A percentile compares a stretch with the other conserved stretches of the same genome.
Evolutionary conservation across 495 filamentous ascomycete genomes (phyloP).

Genomic region (Penicillium robsamsonii): DNA sequence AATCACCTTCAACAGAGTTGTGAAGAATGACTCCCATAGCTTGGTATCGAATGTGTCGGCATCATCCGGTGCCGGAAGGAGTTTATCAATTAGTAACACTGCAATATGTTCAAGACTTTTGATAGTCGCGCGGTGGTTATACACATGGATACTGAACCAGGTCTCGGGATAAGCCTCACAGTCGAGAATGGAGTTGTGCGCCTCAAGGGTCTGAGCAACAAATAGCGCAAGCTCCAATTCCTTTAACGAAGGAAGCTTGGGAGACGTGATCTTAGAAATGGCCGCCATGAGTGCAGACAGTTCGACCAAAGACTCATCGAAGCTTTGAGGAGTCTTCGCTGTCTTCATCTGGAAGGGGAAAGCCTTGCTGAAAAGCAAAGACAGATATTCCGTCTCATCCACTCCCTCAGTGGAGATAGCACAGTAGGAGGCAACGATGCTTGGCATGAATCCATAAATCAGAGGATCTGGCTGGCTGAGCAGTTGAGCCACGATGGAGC

Average conservation of each 20-base stretch:
- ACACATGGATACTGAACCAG: slow-evolving; percentile 93
- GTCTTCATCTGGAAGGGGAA: slow-evolving; percentile 84
- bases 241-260: slow-evolving; percentile 55
- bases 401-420: slow-evolving; percentile 64
- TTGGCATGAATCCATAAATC: slow-evolving; percentile 82
- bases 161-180: slow-evolving; percentile 85
- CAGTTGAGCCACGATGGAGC: slow-evolving; percentile 84
- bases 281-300: slow-evolving; percentile 84
- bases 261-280: slow-evolving; percentile 63
- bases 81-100: slow-evolving; percentile 69
- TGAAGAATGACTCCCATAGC: slow-evolving; percentile 91
- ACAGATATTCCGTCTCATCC: slow-evolving; percentile 66
- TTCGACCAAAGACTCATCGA: slow-evolving; percentile 90
- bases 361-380: slow-evolving; percentile 81
- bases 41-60: slow-evolving; percentile 91
- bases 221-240: slow-evolving; percentile 73
- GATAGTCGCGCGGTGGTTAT: slow-evolving; percentile 89
- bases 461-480: slow-evolving; percentile 73
- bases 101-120: slow-evolving; percentile 82
- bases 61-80: slow-evolving; percentile 84
- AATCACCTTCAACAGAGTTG: slow-evolving; percentile 82
- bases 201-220: slow-evolving; percentile 66
- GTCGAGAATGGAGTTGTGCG: slow-evolving; percentile 83
- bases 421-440: slow-evolving; percentile 86
- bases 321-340: slow-evolving; percentile 58